phyloP scores from a whole-genome alignment of 257 asterid species.

The Nicotiana attenuata region DNA sequence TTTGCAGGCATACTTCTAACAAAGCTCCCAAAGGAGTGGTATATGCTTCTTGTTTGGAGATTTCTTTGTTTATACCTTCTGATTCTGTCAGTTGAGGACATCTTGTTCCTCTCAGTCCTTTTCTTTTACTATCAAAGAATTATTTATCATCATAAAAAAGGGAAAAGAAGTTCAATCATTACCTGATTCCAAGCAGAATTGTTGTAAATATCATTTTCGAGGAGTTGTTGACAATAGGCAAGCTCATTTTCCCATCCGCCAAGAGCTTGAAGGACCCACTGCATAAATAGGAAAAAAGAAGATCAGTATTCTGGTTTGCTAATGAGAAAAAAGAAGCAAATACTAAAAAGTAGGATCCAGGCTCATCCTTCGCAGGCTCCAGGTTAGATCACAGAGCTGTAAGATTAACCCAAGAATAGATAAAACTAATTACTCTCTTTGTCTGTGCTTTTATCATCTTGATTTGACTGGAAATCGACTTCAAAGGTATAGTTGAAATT shows the following conservation, averaged over 20 bases:
- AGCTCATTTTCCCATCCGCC: conserved; percentile 99
- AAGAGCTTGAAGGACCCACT: conserved; percentile 95
- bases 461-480: neutral
- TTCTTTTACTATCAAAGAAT: neutral
- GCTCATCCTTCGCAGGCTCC: neutral
- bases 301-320: conserved; percentile 9
- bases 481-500: neutral
- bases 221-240: conserved; percentile 70
- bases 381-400: neutral
- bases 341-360: neutral
- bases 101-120: neutral
- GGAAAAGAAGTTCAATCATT: neutral
- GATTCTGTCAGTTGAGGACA: neutral
- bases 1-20: neutral
- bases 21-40: neutral
- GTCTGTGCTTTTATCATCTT: neutral
- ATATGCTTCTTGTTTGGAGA: neutral
- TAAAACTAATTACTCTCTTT: neutral
- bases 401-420: neutral
- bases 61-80: neutral
- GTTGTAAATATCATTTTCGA: conserved; percentile 71
- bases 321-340: conserved; percentile 4
- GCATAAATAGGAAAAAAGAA: conserved; percentile 26
- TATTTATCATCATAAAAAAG: neutral
- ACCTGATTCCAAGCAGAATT: conserved; percentile 99